Percentiles rank a stretch among this genome's conserved stretches.
phyloP scores from a whole-genome alignment of 108 stramenopile species.

The Cyclostephanos invisitatus region DNA sequence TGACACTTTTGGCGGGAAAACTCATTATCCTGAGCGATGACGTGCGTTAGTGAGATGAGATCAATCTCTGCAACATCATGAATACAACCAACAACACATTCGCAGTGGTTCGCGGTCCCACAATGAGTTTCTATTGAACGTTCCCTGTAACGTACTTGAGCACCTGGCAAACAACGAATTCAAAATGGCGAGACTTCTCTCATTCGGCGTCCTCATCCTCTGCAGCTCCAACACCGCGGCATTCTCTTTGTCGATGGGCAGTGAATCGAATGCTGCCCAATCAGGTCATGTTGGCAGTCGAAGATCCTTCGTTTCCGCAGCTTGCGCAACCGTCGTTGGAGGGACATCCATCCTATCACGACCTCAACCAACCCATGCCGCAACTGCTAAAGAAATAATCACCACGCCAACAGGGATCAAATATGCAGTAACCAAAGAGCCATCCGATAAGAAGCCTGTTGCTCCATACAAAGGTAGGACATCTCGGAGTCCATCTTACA shows the following conservation, averaged over 20 bases:
- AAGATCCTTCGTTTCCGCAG: slow-evolving; percentile 31
- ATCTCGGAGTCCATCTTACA: background rate
- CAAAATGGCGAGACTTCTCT: slow-evolving; percentile 2
- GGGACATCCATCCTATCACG: slow-evolving; percentile 17
- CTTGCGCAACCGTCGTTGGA: slow-evolving; percentile 19
- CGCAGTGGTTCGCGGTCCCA: too few species aligned
- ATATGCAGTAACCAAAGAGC: slow-evolving; percentile 66
- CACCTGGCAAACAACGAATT: background rate
- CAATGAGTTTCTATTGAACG: too few species aligned
- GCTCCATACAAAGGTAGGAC: slow-evolving; percentile 41
- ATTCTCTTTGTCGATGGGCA: slow-evolving; percentile 16
- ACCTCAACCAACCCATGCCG: slow-evolving; percentile 24
- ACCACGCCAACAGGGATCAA: slow-evolving; percentile 69
- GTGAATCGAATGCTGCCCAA: background rate
- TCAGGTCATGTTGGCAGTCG: background rate
- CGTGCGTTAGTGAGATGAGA: too few species aligned
- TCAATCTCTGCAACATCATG: too few species aligned
- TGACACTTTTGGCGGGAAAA: too few species aligned
- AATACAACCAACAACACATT: too few species aligned
- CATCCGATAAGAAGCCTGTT: slow-evolving; percentile 45
- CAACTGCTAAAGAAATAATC: slow-evolving; percentile 54
- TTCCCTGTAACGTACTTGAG: too few species aligned
- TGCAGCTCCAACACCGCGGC: slow-evolving; percentile 7
- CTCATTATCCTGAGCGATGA: too few species aligned
- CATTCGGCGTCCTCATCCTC: slow-evolving; percentile 4